Percentiles rank a stretch among this genome's conserved stretches.
These are phyloP conservation scores for Sordaria brevicollis DNA, from an alignment of 495 filamentous ascomycete species.

Conservation along the genomic window DNA sequence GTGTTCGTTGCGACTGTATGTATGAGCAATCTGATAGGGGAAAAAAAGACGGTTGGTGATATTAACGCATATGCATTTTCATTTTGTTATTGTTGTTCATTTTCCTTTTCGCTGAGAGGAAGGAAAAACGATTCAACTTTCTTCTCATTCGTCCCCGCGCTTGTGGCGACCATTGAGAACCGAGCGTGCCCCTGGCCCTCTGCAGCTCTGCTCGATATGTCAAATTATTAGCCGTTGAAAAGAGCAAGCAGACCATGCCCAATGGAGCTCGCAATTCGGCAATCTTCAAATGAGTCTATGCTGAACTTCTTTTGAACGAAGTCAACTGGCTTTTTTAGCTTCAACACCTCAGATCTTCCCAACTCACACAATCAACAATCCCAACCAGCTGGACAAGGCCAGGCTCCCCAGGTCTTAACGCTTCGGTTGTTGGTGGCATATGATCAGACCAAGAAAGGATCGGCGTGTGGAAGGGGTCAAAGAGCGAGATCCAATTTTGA, in stretches of 20 bases:
- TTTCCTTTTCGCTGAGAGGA: no score
- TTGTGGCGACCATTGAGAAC: not conserved
- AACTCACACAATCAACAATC: not conserved
- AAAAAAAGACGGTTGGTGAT: not conserved
- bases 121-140: not conserved
- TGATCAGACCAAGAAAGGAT: not conserved
- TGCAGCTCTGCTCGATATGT: not conserved
- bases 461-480: not conserved
- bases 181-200: no score
- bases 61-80: not conserved
- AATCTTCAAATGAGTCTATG: not conserved
- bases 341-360: not conserved
- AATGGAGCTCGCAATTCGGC: not conserved
- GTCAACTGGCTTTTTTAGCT: not conserved
- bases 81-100: not conserved
- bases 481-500: not conserved
- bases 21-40: not conserved
- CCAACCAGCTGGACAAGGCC: not conserved
- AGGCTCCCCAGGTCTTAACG: not conserved
- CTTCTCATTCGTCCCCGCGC: not conserved
- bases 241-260: not conserved
- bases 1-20: not conserved
- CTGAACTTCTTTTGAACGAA: not conserved
- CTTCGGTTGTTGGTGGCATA: not conserved
- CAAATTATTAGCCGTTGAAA: not conserved